Evolutionary conservation across 2,329 filamentous ascomycete genomes (phyloP).

Genomic region (Xylaria sp.): DNA sequence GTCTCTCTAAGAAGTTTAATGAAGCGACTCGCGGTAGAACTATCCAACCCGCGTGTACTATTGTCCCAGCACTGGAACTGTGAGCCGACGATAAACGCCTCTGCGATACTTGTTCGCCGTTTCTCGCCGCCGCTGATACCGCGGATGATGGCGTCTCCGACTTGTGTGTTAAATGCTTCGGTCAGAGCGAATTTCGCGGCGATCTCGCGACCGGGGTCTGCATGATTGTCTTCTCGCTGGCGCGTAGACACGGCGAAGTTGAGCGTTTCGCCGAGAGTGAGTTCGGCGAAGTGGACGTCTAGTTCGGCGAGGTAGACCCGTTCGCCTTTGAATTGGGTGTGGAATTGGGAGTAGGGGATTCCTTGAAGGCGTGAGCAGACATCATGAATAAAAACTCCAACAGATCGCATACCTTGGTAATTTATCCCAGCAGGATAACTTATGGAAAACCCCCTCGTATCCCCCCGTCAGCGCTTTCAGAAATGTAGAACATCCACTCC

Average conservation of each 20-base stretch:
- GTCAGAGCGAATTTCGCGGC: conserved; percentile 10
- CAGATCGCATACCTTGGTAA: conserved; percentile 42
- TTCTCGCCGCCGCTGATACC: conserved; percentile 69
- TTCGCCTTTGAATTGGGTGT: conserved; percentile 53
- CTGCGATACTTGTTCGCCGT: conserved; percentile 57
- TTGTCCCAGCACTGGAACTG: conserved; percentile 62
- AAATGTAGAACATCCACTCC: conserved; percentile 46
- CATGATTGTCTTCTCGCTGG: not conserved
- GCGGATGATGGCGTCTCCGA: conserved; percentile 68
- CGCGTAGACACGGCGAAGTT: conserved; percentile 37
- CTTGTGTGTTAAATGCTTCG: conserved; percentile 56
- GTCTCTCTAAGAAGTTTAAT: conserved; percentile 55
- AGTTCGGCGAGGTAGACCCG: conserved; percentile 37
- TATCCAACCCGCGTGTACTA: conserved; percentile 65
- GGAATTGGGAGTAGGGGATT: conserved; percentile 43
- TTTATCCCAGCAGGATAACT: conserved; percentile 41
- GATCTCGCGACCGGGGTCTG: not conserved
- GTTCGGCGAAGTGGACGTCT: conserved; percentile 58
- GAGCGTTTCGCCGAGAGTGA: conserved; percentile 69
- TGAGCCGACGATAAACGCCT: conserved; percentile 49
- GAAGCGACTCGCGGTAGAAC: conserved; percentile 68
- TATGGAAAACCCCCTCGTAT: conserved; percentile 14
- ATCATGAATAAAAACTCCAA: not conserved
- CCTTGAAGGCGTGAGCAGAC: conserved; percentile 33
- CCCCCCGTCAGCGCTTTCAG: conserved; percentile 41